phyloP scores from a whole-genome alignment of 345 rosid genomes.

The Arabidopsis suecica region DNA sequence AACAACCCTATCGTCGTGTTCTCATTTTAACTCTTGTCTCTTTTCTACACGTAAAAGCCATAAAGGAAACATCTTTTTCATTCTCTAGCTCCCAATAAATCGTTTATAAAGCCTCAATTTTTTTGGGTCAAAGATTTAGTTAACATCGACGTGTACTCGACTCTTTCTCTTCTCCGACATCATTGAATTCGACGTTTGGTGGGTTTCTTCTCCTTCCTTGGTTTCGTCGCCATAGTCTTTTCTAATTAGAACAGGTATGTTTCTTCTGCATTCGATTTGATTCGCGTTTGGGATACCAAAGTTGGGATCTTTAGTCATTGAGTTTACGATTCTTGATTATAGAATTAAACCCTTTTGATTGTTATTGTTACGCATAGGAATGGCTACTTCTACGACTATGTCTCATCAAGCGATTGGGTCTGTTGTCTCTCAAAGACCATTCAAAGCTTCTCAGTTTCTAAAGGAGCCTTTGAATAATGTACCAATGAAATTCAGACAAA shows the following conservation, averaged over 20 bases:
- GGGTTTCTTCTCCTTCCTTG: slow-evolving; percentile 29
- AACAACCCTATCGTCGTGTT: slow-evolving; percentile 35
- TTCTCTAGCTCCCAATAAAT: not conserved
- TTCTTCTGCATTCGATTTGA: slow-evolving; percentile 2
- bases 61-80: slow-evolving; percentile 6
- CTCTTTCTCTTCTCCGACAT: not conserved
- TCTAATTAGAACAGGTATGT: slow-evolving; percentile 26
- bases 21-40: slow-evolving; percentile 9
- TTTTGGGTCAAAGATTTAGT: not conserved
- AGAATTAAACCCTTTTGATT: not conserved
- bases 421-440: slow-evolving; percentile 46
- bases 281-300: not conserved
- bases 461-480: slow-evolving; percentile 48
- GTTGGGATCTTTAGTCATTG: slow-evolving; percentile 22
- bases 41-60: slow-evolving; percentile 18
- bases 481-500: slow-evolving; percentile 45
- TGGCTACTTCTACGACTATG: slow-evolving; percentile 60
- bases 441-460: slow-evolving; percentile 38
- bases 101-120: slow-evolving; percentile 30
- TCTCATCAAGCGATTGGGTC: slow-evolving; percentile 67
- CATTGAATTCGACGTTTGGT: slow-evolving; percentile 9
- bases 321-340: slow-evolving; percentile 7
- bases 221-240: slow-evolving; percentile 38
- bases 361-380: slow-evolving; percentile 27
- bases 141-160: slow-evolving; percentile 17